Evolutionary conservation across 768 basidiomycete genomes (phyloP), one percentile per base, ranked within the genome.

Genomic region (Trametopsis cervina): DNA sequence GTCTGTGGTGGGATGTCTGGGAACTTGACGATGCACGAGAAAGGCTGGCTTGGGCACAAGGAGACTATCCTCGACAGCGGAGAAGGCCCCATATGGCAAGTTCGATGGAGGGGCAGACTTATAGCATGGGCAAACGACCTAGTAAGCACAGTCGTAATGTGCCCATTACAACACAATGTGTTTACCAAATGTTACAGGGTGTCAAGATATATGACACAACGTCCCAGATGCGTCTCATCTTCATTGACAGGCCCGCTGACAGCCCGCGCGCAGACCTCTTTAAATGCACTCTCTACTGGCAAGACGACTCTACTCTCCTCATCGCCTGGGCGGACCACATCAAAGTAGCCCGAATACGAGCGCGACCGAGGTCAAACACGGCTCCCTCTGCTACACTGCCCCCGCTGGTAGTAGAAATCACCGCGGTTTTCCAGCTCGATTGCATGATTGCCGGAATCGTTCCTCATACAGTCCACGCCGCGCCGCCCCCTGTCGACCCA

Each of bases 41-140:
- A 96, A 61, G 89, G 93, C 4, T 97, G 96, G 94, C 67, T 97
- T 1, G 93, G 95, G 0, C 89, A 96, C 58, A 96, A 89, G 59
- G 93, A 95, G 63, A 89, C 84, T 0, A 64, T 84, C 4, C 63
- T 96, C 17, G 85, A 92, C 59, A 72, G 70, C 27, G 88, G 85
- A 3, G 96, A 98, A 66, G 96, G 95, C 10, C 90, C 96, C 0
- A 89, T 99, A 44, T 97, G 93, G 92, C 81, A 83, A 44, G 80
- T 84, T 9, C 76, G 85, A 49, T 98, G 96, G 96, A 72, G 81
- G 58, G 84, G 82, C 1, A 77, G 77, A 41, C 70, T 96, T 24
- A 91, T 97, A 54, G 93, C 92, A 0, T 99, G 96, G 96, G 91
- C 94, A 2, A 96, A 93, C 56, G 96, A 99, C 62, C 57, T 81